phyloP scores from a whole-genome alignment of 805 yeast species.

The Suhomyces faveliae region DNA sequence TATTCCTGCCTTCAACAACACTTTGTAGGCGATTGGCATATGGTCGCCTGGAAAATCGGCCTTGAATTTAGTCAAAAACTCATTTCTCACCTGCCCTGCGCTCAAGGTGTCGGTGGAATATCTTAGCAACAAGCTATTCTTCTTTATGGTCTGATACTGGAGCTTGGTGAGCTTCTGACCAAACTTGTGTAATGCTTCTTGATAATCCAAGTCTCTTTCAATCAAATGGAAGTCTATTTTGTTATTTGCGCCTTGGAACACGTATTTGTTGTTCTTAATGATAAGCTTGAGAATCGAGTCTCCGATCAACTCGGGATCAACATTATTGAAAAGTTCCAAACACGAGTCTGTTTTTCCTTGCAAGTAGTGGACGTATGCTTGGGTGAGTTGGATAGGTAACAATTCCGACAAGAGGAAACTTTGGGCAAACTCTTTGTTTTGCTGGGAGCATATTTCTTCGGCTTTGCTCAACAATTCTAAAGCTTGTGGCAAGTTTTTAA shows the following conservation, averaged over 20 bases:
- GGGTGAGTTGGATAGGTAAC: conserved; percentile 61
- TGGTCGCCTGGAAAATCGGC: conserved; percentile 30
- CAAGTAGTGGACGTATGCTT: conserved; percentile 50
- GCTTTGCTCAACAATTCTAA: conserved; percentile 48
- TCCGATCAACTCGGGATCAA: conserved; percentile 28
- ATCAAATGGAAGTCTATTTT: conserved; percentile 18
- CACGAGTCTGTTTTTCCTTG: conserved; percentile 36
- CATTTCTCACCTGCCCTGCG: conserved; percentile 19
- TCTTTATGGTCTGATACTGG: conserved; percentile 40
- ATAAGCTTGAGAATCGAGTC: conserved; percentile 44
- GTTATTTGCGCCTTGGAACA: conserved; percentile 16
- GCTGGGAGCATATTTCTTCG: conserved; percentile 36
- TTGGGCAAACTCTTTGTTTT: conserved; percentile 38
- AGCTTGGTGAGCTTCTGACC: conserved; percentile 25
- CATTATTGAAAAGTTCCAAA: conserved; percentile 31
- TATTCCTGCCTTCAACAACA: conserved; percentile 29
- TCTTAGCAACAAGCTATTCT: conserved; percentile 46
- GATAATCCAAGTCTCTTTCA: conserved; percentile 34
- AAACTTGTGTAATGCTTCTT: conserved; percentile 20
- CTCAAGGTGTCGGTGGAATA: conserved; percentile 39
- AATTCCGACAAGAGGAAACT: conserved; percentile 52
- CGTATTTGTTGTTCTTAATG: conserved; percentile 44
- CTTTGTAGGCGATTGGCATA: conserved; percentile 28
- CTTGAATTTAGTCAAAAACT: conserved; percentile 19
- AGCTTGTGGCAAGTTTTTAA: conserved; percentile 39